A percentile compares a stretch with the other conserved stretches of the same genome.
Conservation (phyloP, 2,329 filamentous ascomycete genomes). For the Sphaerulina vaccinii region DNA sequence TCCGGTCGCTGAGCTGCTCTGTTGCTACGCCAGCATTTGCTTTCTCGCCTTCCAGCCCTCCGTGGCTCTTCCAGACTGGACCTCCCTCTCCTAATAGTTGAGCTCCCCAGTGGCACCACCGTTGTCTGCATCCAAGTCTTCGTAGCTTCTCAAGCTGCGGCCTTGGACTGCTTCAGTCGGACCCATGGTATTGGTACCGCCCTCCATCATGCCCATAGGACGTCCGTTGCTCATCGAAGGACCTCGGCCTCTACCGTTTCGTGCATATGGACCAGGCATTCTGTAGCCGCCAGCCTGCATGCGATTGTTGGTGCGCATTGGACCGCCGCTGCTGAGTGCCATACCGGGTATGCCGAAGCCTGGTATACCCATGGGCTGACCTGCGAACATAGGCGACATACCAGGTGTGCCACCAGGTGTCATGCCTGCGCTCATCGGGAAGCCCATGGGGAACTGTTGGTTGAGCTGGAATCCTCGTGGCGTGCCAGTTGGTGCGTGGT, state of each 20-base stretch:
- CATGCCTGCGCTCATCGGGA: conserved; percentile 41
- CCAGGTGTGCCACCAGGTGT: conserved; percentile 34
- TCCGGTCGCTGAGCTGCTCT: too few species aligned
- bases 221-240: conserved; percentile 27
- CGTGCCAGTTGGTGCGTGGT: conserved; percentile 72
- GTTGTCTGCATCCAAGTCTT: conserved; percentile 81
- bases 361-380: conserved; percentile 46
- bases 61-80: too few species aligned
- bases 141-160: conserved; percentile 91
- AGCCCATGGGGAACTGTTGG: conserved; percentile 50
- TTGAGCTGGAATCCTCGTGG: conserved; percentile 89
- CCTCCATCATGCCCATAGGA: conserved; percentile 48
- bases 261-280: conserved; percentile 33
- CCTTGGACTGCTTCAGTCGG: conserved; percentile 91
- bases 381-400: conserved; percentile 33
- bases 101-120: conserved; percentile 71
- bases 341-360: conserved; percentile 24
- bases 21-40: too few species aligned
- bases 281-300: conserved; percentile 29
- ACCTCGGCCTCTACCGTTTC: conserved; percentile 33
- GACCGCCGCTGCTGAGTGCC: conserved; percentile 39
- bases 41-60: too few species aligned
- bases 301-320: conserved; percentile 41
- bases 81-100: conserved; percentile 86
- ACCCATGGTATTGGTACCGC: conserved; percentile 70